phyloP scores from a whole-genome alignment of 495 filamentous ascomycete species.

The Xylaria castorea region DNA sequence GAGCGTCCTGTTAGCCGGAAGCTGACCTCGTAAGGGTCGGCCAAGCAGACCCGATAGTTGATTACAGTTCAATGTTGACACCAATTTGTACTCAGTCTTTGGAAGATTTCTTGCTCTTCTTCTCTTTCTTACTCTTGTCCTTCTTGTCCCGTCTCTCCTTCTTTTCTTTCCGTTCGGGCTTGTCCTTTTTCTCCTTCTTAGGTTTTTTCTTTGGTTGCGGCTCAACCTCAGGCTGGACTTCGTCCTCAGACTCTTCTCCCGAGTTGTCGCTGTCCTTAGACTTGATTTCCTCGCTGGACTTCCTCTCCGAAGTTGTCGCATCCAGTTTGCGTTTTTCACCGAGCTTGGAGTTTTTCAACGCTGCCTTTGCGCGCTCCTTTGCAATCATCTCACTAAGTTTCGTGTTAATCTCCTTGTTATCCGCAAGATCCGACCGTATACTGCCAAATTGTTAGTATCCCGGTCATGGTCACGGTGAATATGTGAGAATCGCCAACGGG shows the following conservation, averaged over 20 bases:
- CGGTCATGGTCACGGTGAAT: not conserved
- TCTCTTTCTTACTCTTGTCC: conserved; percentile 34
- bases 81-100: not conserved
- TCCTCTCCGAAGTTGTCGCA: conserved; percentile 32
- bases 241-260: conserved; percentile 34
- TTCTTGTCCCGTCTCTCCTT: conserved; percentile 22
- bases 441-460: conserved; percentile 9
- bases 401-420: conserved; percentile 48
- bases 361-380: conserved; percentile 53
- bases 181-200: conserved; percentile 34
- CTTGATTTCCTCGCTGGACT: conserved; percentile 24
- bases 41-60: not conserved
- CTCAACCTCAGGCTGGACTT: not conserved
- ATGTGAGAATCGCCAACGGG: not conserved
- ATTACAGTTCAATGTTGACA: not conserved
- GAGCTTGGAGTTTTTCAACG: conserved; percentile 42
- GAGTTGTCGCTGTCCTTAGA: conserved; percentile 28
- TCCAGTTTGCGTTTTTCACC: conserved; percentile 49
- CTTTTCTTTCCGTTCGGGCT: conserved; percentile 26
- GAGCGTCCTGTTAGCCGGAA: not conserved
- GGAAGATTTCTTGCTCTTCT: conserved; percentile 25
- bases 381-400: conserved; percentile 54
- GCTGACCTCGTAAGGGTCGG: not conserved
- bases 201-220: conserved; percentile 35
- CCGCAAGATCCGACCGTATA: conserved; percentile 74